Conservation (phyloP, 768 basidiomycete species). For the Leccinum subtestaceum region DNA sequence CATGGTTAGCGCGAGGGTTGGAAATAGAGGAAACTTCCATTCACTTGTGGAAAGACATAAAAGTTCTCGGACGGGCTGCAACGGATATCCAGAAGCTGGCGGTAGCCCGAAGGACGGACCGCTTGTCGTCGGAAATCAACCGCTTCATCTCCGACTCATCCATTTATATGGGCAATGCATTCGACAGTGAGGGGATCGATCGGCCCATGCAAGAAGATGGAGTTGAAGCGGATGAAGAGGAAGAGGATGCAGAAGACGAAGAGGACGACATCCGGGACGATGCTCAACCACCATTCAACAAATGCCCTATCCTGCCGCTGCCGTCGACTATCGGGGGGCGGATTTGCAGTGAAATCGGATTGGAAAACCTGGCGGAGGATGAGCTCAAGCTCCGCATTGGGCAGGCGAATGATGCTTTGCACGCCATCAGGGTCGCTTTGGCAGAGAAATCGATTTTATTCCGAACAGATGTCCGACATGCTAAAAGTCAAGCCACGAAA, state of each 20-base stretch:
- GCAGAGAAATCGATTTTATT: neutral
- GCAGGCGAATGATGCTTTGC: neutral
- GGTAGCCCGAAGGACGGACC: neutral
- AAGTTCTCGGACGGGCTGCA: neutral
- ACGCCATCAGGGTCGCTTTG: neutral
- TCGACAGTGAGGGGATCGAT: neutral
- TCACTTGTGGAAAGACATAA: neutral
- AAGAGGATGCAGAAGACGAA: neutral
- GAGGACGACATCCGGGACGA: neutral
- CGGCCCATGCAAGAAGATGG: neutral
- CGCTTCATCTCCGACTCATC: neutral
- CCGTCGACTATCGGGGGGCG: neutral
- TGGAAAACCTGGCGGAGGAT: neutral
- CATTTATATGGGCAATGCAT: neutral
- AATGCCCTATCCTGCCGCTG: neutral
- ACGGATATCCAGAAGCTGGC: neutral
- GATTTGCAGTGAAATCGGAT: neutral
- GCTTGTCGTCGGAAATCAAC: neutral
- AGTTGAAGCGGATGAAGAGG: neutral
- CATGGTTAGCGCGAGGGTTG: neutral
- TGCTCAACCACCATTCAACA: neutral
- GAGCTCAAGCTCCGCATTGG: neutral
- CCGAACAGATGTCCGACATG: neutral
- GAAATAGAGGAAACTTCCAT: neutral
- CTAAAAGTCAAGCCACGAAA: neutral